Base-by-base conservation (phyloP, 257 asterid species). In the Anisodus tanguticus region DNA sequence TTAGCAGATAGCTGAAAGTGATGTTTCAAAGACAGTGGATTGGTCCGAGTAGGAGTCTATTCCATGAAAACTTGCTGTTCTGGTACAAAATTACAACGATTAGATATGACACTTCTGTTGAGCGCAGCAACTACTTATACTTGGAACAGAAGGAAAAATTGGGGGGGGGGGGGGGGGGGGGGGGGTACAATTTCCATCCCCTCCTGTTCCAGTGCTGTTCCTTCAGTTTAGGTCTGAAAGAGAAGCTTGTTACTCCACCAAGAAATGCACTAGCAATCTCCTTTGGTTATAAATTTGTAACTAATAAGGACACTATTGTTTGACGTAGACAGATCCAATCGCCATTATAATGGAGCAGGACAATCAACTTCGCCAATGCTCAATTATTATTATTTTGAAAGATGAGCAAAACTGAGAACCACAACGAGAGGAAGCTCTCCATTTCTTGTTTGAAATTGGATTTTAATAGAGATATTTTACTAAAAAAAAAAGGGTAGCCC, bases 301-400 rank as follows among this genome's bases (percentile, higher is more conserved):
- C 62, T 22, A 74, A 74, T 49, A 74, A 49, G 43, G 80, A 53
- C 49, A 74, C 80, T 49, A 19, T 49, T 8, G 58, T 49, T 49
- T 74, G 39, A 74, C 80, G 13, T 49, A 74, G 13, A 74, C 41
- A 74, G 43, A 74, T 49, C 57, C 80, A 31, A n/a, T 49, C 62
- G 12, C 37, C 62, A 49, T 74, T 51, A 74, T 55, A 74, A 22
- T 49, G 62, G 19, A 49, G 80, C 60, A 74, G 80, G 19, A 74
- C n/a, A 74, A 74, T 74, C 80, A 74, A 74, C 81, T 49, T 74
- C 4, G 62, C 13, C 41, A 74, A 49, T 47, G 62, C 80, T 49
- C 80, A 74, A 72, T 72, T 72, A 6, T 45, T 45, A 71, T n/a
- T 49, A 47, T 19, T n/a, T 37, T 54, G 13, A 47, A 59, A 47